phyloP scores from a whole-genome alignment of 1,284 basidiomycete genomes.

The Fistulinella cinereoalba region DNA sequence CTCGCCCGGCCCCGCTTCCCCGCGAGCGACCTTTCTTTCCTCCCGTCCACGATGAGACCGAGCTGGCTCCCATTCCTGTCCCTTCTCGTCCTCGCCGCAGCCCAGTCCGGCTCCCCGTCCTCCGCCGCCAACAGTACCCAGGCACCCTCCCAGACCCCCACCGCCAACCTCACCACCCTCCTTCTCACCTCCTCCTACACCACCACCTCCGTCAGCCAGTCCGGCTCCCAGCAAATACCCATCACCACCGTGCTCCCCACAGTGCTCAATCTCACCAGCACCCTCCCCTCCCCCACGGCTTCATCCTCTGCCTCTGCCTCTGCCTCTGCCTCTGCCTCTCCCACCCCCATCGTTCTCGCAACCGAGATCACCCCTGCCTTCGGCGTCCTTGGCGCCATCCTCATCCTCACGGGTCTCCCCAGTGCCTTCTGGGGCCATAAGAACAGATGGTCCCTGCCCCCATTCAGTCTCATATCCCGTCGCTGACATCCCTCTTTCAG shows the following conservation, averaged over 20 bases:
- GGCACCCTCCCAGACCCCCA: slow-evolving; percentile 10
- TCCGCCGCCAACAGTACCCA: slow-evolving; percentile 10
- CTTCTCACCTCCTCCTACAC: slow-evolving; percentile 49
- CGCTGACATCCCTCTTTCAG: slow-evolving; percentile 38
- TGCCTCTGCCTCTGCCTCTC: slow-evolving; percentile 46
- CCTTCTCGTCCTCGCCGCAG: slow-evolving; percentile 23
- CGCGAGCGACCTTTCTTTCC: neutral
- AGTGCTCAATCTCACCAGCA: slow-evolving; percentile 57
- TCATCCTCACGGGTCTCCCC: slow-evolving; percentile 87
- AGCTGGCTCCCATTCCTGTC: slow-evolving; percentile 11
- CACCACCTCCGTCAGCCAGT: slow-evolving; percentile 46
- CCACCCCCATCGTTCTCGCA: slow-evolving; percentile 57
- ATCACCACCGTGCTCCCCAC: slow-evolving; percentile 55
- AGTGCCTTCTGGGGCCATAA: slow-evolving; percentile 91
- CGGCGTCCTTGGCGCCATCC: slow-evolving; percentile 82
- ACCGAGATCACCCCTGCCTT: slow-evolving; percentile 87
- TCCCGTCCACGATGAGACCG: slow-evolving; percentile 18
- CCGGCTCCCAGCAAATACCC: slow-evolving; percentile 46
- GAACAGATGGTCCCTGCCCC: slow-evolving; percentile 72
- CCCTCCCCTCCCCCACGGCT: slow-evolving; percentile 38
- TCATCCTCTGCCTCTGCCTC: slow-evolving; percentile 48
- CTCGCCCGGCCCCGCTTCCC: slow-evolving; percentile 5
- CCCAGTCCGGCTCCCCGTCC: slow-evolving; percentile 18
- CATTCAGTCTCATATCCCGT: slow-evolving; percentile 8
- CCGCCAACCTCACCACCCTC: slow-evolving; percentile 43